Percentiles rank a stretch among this genome's conserved stretches.
These are phyloP conservation scores for Cercospora berteroae DNA, from an alignment of 2,329 filamentous ascomycete species.

Conservation along the genomic window DNA sequence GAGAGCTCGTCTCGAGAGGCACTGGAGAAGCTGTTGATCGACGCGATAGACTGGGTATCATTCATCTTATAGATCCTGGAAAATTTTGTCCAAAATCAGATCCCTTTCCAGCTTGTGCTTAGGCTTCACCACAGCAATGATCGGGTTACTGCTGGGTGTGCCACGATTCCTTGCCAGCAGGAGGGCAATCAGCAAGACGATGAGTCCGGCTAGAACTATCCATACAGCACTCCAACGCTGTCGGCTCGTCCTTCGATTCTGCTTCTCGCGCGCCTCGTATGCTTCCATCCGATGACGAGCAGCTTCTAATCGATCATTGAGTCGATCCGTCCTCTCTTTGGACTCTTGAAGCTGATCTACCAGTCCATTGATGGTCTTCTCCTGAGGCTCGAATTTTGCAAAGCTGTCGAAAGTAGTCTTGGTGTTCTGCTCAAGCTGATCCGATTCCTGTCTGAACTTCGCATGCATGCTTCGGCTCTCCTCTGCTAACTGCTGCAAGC, in stretches of 20 bases:
- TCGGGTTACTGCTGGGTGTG: background rate
- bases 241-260: constrained; percentile 63
- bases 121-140: constrained; percentile 21
- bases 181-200: constrained; percentile 29
- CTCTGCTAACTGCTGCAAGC: constrained; percentile 65
- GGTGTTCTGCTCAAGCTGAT: constrained; percentile 60
- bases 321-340: constrained; percentile 57
- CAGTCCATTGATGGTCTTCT: constrained; percentile 60
- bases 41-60: background rate
- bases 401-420: constrained; percentile 60
- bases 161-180: constrained; percentile 30
- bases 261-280: constrained; percentile 65
- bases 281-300: constrained; percentile 64
- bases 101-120: constrained; percentile 30
- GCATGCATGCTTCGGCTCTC: constrained; percentile 50
- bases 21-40: background rate
- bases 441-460: constrained; percentile 59
- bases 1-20: background rate
- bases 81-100: constrained; percentile 32
- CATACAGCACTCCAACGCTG: constrained; percentile 34
- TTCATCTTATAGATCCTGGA: constrained; percentile 31
- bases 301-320: constrained; percentile 63
- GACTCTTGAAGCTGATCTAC: constrained; percentile 61
- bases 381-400: constrained; percentile 63
- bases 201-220: constrained; percentile 26